A percentile compares a stretch with the other conserved stretches of the same genome.
phyloP scores from a whole-genome alignment of 208 protist genomes.

The Leptomonas pyrrhocoris region DNA sequence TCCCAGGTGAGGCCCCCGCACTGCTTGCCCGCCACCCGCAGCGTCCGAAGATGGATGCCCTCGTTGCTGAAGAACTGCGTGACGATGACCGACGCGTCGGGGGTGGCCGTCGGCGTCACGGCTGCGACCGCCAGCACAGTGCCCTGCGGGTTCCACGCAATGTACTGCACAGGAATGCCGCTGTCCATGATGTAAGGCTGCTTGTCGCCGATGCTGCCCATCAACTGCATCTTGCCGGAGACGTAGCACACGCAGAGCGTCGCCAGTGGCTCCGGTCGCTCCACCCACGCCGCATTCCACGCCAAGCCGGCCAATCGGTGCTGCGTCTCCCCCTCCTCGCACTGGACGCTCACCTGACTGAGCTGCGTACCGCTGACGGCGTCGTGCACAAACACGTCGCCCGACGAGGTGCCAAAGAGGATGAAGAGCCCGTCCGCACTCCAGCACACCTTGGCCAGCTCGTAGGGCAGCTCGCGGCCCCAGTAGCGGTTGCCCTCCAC shows the following conservation, averaged over 20 bases:
- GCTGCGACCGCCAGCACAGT: conserved; percentile 93
- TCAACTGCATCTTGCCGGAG: conserved; percentile 93
- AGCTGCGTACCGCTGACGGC: conserved; percentile 71
- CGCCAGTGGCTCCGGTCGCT: conserved; percentile 76
- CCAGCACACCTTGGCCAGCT: conserved; percentile 93
- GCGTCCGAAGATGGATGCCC: conserved; percentile 90
- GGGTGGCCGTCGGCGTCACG: conserved; percentile 32
- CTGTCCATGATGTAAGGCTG: conserved; percentile 91
- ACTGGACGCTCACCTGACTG: conserved; percentile 75
- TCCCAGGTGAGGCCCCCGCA: conserved; percentile 95
- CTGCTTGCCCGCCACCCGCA: conserved; percentile 87
- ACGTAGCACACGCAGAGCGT: conserved; percentile 90
- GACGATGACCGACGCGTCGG: conserved; percentile 41
- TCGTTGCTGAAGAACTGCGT: conserved; percentile 95
- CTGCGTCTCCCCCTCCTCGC: conserved; percentile 20
- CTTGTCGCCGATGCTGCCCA: conserved; percentile 88
- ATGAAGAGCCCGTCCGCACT: conserved; percentile 93
- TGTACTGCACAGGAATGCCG: conserved; percentile 66
- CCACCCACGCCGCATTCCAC: conserved; percentile 90
- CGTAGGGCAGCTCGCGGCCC: conserved; percentile 92
- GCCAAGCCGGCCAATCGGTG: conserved; percentile 62
- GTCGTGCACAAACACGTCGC: conserved; percentile 93
- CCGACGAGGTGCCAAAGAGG: conserved; percentile 89
- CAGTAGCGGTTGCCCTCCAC: conserved; percentile 96
- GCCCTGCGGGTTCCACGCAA: conserved; percentile 95